Conservation (phyloP, 495 filamentous ascomycete genomes). For the Aspergillus ostianus region DNA sequence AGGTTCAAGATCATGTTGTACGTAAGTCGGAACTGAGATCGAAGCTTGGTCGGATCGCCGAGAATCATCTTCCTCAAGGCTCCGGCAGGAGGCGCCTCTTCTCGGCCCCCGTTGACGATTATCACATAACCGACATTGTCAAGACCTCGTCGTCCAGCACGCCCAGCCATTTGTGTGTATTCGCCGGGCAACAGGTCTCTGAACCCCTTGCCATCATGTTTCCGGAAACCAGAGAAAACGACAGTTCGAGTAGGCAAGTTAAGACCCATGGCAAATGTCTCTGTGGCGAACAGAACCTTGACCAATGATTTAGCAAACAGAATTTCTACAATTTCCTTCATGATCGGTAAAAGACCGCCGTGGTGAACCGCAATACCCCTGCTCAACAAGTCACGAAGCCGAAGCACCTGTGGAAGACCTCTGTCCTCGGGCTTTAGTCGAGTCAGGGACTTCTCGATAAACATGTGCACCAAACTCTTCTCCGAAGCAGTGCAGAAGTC, state of each 20-base stretch:
- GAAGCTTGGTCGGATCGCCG: conserved; percentile 89
- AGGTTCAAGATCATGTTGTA: conserved; percentile 99
- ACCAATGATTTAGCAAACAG: conserved; percentile 92
- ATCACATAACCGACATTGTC: conserved; percentile 93
- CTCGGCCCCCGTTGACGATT: conserved; percentile 76
- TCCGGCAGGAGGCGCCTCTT: conserved; percentile 83
- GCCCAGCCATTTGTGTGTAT: conserved; percentile 97
- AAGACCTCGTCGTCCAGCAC: conserved; percentile 89
- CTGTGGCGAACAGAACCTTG: conserved; percentile 94
- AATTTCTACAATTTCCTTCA: conserved; percentile 97
- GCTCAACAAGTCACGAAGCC: conserved; percentile 78
- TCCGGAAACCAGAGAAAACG: conserved; percentile 95
- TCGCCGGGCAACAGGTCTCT: conserved; percentile 90
- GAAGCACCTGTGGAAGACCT: conserved; percentile 81
- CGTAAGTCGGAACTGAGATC: conserved; percentile 93
- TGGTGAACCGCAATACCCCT: conserved; percentile 96
- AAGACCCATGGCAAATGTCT: conserved; percentile 98
- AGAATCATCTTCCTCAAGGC: conserved; percentile 90
- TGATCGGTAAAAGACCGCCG: conserved; percentile 90
- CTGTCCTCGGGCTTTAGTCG: conserved; percentile 89
- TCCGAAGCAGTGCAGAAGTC: conserved; percentile 90
- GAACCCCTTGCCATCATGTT: conserved; percentile 90
- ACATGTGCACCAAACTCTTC: conserved; percentile 97
- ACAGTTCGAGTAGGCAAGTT: conserved; percentile 96
- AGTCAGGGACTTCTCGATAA: conserved; percentile 92